Conservation (phyloP, 2,329 filamentous ascomycete species). For the Tricladium varicosporioides region DNA sequence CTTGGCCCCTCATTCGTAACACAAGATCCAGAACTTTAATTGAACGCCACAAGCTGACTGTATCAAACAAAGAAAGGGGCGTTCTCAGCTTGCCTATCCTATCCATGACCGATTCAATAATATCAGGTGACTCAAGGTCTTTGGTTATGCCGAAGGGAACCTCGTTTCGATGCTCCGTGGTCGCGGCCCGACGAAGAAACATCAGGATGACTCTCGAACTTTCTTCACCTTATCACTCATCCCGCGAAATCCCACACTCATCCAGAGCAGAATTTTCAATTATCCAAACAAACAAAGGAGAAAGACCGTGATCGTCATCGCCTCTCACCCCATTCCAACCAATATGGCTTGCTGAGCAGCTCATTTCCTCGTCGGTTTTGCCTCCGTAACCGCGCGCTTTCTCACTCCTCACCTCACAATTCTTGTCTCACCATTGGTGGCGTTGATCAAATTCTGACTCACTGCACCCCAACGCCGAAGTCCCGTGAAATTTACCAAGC, state of each 20-base stretch:
- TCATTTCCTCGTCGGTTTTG: not conserved
- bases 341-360: not conserved
- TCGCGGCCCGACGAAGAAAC: not conserved
- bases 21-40: not conserved
- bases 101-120: not conserved
- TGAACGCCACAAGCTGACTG: not conserved
- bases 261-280: not conserved
- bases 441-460: not conserved
- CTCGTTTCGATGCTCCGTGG: not conserved
- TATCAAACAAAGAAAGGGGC: not conserved
- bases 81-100: not conserved
- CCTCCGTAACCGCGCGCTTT: constrained; percentile 15
- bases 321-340: not conserved
- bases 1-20: constrained; percentile 1
- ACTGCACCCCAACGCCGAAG: not conserved
- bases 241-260: not conserved
- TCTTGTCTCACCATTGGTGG: not conserved
- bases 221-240: not conserved
- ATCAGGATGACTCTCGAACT: not conserved
- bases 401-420: not conserved
- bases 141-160: not conserved
- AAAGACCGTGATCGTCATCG: constrained; percentile 1
- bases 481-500: not conserved
- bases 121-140: not conserved
- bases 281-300: not conserved